These are phyloP conservation scores for Mycena metata DNA, from an alignment of 768 basidiomycete genomes.

Conservation along the genomic window DNA sequence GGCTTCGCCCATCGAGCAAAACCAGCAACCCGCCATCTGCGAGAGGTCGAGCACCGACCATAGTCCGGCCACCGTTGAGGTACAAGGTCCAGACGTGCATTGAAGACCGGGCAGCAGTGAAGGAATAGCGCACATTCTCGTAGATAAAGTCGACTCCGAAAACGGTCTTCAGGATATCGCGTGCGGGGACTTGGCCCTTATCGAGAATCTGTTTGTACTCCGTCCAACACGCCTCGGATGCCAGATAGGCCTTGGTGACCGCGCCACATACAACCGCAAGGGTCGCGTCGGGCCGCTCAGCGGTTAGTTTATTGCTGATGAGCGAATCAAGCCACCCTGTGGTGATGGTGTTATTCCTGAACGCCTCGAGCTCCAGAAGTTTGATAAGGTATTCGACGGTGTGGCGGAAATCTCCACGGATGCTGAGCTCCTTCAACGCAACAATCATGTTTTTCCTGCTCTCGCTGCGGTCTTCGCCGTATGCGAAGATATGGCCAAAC, in stretches of 20 bases:
- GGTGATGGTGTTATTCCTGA: conserved; percentile 97
- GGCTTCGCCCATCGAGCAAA: conserved; percentile 92
- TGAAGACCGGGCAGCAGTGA: conserved; percentile 94
- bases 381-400: conserved; percentile 99
- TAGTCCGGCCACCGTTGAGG: conserved; percentile 93
- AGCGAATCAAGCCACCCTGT: conserved; percentile 99
- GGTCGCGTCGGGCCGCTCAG: conserved; percentile 93
- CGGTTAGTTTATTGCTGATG: conserved; percentile 97
- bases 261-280: conserved; percentile 97
- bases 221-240: conserved; percentile 88
- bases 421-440: conserved; percentile 97
- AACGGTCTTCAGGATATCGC: conserved; percentile 95
- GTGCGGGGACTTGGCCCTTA: conserved; percentile 97
- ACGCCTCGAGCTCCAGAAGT: conserved; percentile 93
- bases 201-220: conserved; percentile 97
- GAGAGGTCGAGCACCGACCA: conserved; percentile 92
- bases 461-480: conserved; percentile 95
- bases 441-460: conserved; percentile 99
- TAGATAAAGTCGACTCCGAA: conserved; percentile 98
- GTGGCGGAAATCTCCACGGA: conserved; percentile 98
- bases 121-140: conserved; percentile 94
- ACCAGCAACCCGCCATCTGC: conserved; percentile 96
- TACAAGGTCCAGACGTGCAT: conserved; percentile 93
- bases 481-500: conserved; percentile 99
- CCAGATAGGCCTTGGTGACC: conserved; percentile 93